Conservation (phyloP, 2,329 filamentous ascomycete species). For the Penicillium sp. region DNA sequence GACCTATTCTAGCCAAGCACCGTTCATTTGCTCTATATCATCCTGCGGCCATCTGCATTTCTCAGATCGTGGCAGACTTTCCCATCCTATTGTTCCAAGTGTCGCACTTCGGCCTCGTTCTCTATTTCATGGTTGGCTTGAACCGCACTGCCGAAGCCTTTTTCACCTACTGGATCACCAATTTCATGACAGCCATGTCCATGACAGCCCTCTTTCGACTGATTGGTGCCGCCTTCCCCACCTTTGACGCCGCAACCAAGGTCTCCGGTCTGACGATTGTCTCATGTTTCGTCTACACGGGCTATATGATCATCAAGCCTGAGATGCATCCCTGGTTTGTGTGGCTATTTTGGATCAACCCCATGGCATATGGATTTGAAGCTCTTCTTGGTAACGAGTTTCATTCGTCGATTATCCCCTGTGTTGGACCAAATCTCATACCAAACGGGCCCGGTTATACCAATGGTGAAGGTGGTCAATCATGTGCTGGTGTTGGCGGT, state of each 20-base stretch:
- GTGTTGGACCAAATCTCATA: neutral
- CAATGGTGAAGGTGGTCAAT: neutral
- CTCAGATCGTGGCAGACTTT: constrained; percentile 43
- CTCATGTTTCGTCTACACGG: neutral
- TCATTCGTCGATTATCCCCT: neutral
- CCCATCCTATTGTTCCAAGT: constrained; percentile 57
- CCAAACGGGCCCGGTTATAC: neutral
- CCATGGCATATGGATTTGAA: neutral
- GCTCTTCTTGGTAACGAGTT: neutral
- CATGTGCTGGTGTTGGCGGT: neutral
- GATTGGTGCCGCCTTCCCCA: neutral
- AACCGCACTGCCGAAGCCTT: neutral
- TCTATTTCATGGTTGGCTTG: constrained; percentile 51
- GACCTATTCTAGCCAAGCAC: neutral
- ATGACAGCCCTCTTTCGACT: neutral
- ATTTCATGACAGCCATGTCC: neutral
- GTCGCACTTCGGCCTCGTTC: constrained; percentile 51
- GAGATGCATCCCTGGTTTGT: neutral
- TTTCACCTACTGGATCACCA: neutral
- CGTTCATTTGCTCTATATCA: constrained; percentile 20
- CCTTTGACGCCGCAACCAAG: neutral
- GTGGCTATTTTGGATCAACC: neutral
- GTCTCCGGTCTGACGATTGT: neutral
- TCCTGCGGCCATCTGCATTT: constrained; percentile 39
- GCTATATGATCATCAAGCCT: neutral